Base-by-base conservation (phyloP, 768 basidiomycete genomes). In the Mycena belliarum region DNA sequence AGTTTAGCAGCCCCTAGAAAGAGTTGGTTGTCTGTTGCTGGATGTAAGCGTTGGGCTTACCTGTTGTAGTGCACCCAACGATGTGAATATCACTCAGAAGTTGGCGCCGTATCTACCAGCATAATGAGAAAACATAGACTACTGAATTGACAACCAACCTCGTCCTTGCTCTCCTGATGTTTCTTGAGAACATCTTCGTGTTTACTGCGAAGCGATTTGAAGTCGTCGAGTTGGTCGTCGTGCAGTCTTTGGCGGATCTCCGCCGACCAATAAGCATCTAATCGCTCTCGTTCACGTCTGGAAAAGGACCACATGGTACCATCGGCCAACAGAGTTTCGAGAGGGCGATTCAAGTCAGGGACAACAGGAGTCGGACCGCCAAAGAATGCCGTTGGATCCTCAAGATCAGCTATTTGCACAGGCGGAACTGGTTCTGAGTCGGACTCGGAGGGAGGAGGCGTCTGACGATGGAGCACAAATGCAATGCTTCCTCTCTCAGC, bases 51-150 rank as follows among this genome's bases (percentile, higher is more conserved):
- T 4, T 52, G 21, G 6, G 20, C 43, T 15, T 66, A 86, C 88
- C 88, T 21, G 85, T 90, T 0, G 89, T 91, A 0, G 90, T 93
- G 59, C 88, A 90, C 7, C 87, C 91, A 44, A 91, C 81, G 20
- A 93, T 76, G 64, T 89, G 81, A 0, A 81, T 76, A 7, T 75
- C 68, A 29, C 69, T 66, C 7, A 93, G 73, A 7, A 92, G 69
- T 6, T 76, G 75, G 0, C 84, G 79, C 12, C 85, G 79, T 47
- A 75, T 70, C 89, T 91, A 61, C 1, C 38, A 47, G 8, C 29
- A 10, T 32, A 16, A 55, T 25, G n/a, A 33, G 4, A 52, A 43
- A n/a, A 20, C 14, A n/a, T 3, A 32, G 14, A 37, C 25, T 26
- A 32, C n/a, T 43, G 18, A 24, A 35, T 21, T 33, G 26, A 48